Base-by-base conservation (phyloP, 1,284 basidiomycete genomes). In the Cystobasidium slooffiae region DNA sequence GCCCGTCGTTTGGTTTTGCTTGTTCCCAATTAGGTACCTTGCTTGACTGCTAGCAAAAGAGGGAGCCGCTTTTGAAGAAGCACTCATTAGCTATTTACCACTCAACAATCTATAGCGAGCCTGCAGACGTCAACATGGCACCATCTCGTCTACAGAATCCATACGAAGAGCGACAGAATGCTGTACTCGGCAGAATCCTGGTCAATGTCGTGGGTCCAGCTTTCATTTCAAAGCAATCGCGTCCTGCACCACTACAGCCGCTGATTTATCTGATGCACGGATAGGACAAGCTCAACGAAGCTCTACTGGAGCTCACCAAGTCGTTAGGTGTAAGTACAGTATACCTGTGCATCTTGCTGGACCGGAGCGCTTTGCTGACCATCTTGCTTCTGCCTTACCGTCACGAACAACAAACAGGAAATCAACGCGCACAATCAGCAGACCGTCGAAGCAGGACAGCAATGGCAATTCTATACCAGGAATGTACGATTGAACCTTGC, bases 211-310 rank as follows among this genome's bases (percentile, higher is more conserved):
- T 75, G 47, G 22, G 68, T 65, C 31, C 20, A 9, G 31, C 51
- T 18, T 7, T 52, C 22, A 43, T 18, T 7, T 52, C 22, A 43
- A 8, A 24, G 6, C 51, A 10, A 20, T 1, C 37, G 39, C 69
- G 9, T 53, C 16, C 47, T 6, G n/a, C 31, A 63, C 6, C 56
- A 6, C 47, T 20, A 18, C 47, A 46, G 49, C 18, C 55, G 3
- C 8, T 7, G 3, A 16, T 9, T 7, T 12, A 43, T 6, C 51
- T 39, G 49, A 18, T 51, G n/a, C 14, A 9, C 43, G 24, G 14
- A 41, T 51, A 75, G 74, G 77, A 78, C 37, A 78, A 78, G 72
- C 68, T 78, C 16, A 77, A 77, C 39, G 77, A 78, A 65, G 77
- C 77, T 18, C 72, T 78, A 47, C 66, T 74, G n/a, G 77, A 78